Base-by-base conservation (phyloP, 805 yeast genomes). In the Wickerhamiella allomyrinae region DNA sequence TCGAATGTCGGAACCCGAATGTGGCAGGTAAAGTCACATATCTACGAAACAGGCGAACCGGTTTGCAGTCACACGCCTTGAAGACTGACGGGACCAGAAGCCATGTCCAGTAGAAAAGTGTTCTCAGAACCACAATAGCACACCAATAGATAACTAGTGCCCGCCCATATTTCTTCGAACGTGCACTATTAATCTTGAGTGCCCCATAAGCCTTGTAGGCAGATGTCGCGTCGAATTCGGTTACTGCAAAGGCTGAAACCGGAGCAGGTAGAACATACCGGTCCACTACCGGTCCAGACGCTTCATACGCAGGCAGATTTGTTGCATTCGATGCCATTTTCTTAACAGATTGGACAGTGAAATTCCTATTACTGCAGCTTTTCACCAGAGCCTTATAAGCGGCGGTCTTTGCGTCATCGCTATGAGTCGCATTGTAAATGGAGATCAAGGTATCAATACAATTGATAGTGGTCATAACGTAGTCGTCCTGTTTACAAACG, bases 11-110 rank as follows among this genome's bases (percentile, higher is more conserved):
- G 9, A 17, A 5, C 10, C 34, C 13, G 21, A 31, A 31, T 5
- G 21, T 31, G 21, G 34, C 34, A 1, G 66, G 63, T 20, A 59
- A 37, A 9, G 50, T 46, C n/a, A 58, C 23, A 14, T 21, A 20
- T 4, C 20, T 14, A 7, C 39, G 39, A n/a, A 36, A 20, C 19
- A n/a, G 15, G 10, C 39, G 39, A 8, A 36, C 29, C 6, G 29
- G 39, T 29, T 36, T 36, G 29, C 19, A 22, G 21, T 36, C 39
- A n/a, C 19, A 11, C 2, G 10, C 5, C 15, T 36, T 20, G 13
- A 15, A 22, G 8, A 19, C 20, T 2, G 29, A 5, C 4, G 39
- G 39, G n/a, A 23, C 5, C n/a, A 36, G 23, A n/a, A 14, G 22
- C n/a, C n/a, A 22, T 20, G 29, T 13, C 39, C 39, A 36, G 39